phyloP scores from a whole-genome alignment of 768 basidiomycete species.

The Agrocybe pediades region DNA sequence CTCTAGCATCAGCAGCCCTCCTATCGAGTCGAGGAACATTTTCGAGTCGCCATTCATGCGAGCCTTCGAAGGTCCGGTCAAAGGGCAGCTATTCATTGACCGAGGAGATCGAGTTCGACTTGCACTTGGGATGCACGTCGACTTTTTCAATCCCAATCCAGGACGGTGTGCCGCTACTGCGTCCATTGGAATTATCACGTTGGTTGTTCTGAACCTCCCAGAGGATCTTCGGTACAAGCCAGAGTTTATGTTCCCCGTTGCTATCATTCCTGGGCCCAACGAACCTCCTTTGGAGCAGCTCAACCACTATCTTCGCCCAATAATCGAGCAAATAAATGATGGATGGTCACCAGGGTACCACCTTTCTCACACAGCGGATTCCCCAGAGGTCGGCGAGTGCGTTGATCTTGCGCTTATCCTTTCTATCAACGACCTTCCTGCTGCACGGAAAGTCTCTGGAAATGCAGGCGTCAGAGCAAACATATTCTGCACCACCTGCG shows the following conservation, averaged over 20 bases:
- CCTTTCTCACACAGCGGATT: constrained; percentile 6
- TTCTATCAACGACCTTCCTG: constrained; percentile 13
- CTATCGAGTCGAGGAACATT: background rate
- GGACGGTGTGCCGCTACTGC: constrained; percentile 14
- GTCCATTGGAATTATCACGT: constrained; percentile 29
- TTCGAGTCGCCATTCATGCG: background rate
- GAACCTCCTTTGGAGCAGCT: constrained; percentile 26
- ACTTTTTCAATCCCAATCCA: constrained; percentile 31
- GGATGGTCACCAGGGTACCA: constrained; percentile 4
- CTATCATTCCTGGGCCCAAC: constrained; percentile 27
- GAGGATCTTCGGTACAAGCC: constrained; percentile 25
- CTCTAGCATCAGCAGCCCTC: background rate
- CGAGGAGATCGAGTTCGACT: constrained; percentile 4
- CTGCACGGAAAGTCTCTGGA: constrained; percentile 9
- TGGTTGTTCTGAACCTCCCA: constrained; percentile 30
- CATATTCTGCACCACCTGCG: background rate
- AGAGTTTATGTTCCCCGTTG: constrained; percentile 28
- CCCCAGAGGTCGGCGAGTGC: background rate
- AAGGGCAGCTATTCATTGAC: constrained; percentile 7
- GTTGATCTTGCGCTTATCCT: constrained; percentile 1
- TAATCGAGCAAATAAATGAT: constrained; percentile 26
- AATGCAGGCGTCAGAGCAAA: background rate
- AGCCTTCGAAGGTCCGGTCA: background rate
- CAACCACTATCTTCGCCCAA: constrained; percentile 28
- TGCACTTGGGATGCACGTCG: constrained; percentile 25